Evolutionary conservation across 2,329 filamentous ascomycete species (phyloP).

Genomic region (Venturiaceae sp.): DNA sequence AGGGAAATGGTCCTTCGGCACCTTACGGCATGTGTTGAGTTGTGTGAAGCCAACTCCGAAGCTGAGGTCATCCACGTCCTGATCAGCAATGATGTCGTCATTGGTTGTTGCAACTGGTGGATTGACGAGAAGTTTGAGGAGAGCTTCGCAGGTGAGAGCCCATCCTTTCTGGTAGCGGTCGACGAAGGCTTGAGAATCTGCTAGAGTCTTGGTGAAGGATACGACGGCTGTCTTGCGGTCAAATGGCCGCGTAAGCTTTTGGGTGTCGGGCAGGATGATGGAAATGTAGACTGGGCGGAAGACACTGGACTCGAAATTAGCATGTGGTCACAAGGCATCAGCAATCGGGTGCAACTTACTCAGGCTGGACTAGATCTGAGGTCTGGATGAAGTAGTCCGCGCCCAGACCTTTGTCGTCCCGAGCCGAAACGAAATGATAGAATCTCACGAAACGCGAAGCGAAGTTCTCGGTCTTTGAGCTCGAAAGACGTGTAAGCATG

Average conservation of each 20-base stretch:
- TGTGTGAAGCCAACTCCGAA: conserved; percentile 94
- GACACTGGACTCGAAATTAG: conserved; percentile 36
- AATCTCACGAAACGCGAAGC: conserved; percentile 84
- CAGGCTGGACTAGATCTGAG: conserved; percentile 69
- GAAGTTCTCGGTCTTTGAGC: conserved; percentile 72
- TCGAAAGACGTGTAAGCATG: conserved; percentile 63
- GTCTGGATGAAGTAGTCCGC: conserved; percentile 84
- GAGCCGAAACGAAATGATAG: conserved; percentile 83
- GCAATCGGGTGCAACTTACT: conserved; percentile 31
- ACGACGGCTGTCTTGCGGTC: conserved; percentile 93
- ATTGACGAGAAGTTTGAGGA: conserved; percentile 83
- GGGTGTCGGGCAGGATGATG: conserved; percentile 81
- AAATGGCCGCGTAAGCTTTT: conserved; percentile 74
- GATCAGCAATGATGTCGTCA: conserved; percentile 70
- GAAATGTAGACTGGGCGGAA: conserved; percentile 79
- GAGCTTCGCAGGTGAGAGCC: conserved; percentile 79
- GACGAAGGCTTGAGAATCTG: conserved; percentile 76
- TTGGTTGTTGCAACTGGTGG: conserved; percentile 59
- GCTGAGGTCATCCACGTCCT: conserved; percentile 87
- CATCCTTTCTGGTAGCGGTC: conserved; percentile 64
- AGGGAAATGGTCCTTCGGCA: conserved; percentile 70
- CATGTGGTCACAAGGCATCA: conserved; percentile 8
- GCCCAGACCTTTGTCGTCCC: conserved; percentile 71
- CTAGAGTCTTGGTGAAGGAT: conserved; percentile 84
- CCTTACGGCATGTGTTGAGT: conserved; percentile 78